A percentile compares a stretch with the other conserved stretches of the same genome.
phyloP scores from a whole-genome alignment of 1,139 yeast genomes.

The Taphrina populina region DNA sequence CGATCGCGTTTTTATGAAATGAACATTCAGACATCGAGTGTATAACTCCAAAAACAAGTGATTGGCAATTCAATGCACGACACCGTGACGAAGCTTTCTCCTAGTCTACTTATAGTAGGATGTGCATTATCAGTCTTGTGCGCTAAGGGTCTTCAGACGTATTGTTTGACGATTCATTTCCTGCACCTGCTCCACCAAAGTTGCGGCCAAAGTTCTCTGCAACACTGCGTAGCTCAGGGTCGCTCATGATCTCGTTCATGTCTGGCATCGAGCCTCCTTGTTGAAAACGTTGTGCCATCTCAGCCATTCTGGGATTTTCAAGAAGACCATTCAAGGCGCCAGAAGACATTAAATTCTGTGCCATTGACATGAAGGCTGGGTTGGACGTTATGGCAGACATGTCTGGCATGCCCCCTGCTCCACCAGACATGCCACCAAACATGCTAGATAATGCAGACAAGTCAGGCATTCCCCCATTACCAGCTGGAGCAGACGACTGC shows the following conservation, averaged over 20 bases:
- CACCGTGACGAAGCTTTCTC: no score
- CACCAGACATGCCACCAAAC: conserved; percentile 49
- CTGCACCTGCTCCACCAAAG: conserved; percentile 29
- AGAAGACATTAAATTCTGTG: conserved; percentile 74
- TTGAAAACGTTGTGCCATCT: conserved; percentile 45
- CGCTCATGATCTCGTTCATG: conserved; percentile 33
- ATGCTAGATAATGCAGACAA: conserved; percentile 51
- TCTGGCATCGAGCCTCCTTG: conserved; percentile 44
- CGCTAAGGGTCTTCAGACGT: conserved; percentile 15
- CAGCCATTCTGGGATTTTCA: conserved; percentile 53
- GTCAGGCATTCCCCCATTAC: conserved; percentile 57
- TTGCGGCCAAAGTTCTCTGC: conserved; percentile 34
- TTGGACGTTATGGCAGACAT: conserved; percentile 33
- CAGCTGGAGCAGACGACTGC: conserved; percentile 36
- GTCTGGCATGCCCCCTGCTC: conserved; percentile 57
- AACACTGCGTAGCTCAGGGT: conserved; percentile 37
- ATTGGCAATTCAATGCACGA: no score
- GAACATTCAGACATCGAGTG: no score
- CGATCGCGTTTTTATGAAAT: no score
- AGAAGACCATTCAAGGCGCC: conserved; percentile 60
- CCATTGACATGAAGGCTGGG: conserved; percentile 66
- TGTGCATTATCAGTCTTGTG: no score
- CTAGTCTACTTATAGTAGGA: no score
- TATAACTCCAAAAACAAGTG: no score
- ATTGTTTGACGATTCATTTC: not conserved